Percentiles rank a stretch among this genome's conserved stretches.
phyloP scores from a whole-genome alignment of 768 basidiomycete species.

The Pleurotus cornucopiae region DNA sequence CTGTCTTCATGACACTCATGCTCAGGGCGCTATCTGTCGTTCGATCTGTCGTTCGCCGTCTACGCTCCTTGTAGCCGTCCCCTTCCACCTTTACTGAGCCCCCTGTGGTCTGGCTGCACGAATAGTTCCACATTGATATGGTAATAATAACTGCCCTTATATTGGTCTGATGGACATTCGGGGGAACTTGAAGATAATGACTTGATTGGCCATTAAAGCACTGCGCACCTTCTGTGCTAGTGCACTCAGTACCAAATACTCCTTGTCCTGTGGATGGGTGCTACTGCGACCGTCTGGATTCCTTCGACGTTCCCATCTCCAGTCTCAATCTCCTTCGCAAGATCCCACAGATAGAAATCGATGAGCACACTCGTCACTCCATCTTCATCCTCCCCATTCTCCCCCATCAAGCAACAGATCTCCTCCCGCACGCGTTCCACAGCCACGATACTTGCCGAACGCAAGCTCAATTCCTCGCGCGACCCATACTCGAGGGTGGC shows the following conservation, averaged over 20 bases:
- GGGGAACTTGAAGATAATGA: too few relatives aligned
- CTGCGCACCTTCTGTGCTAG: too few relatives aligned
- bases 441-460: constrained; percentile 75
- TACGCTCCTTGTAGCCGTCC: too few relatives aligned
- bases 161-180: too few relatives aligned
- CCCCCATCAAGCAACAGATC: constrained; percentile 37
- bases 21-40: too few relatives aligned
- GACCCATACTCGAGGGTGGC: constrained; percentile 49
- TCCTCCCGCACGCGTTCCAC: constrained; percentile 71
- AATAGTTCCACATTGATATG: too few relatives aligned
- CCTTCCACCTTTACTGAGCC: too few relatives aligned
- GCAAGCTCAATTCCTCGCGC: constrained; percentile 70
- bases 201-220: too few relatives aligned
- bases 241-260: constrained; percentile 76
- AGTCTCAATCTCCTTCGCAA: constrained; percentile 70
- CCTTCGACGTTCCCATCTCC: constrained; percentile 59
- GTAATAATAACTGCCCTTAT: too few relatives aligned
- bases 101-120: too few relatives aligned
- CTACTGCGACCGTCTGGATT: constrained; percentile 47
- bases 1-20: background rate
- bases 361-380: constrained; percentile 73
- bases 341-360: constrained; percentile 90
- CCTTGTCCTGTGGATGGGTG: constrained; percentile 75
- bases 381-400: constrained; percentile 20
- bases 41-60: too few relatives aligned